Percentiles rank a stretch among this genome's conserved stretches.
Evolutionary conservation across 805 yeast genomes (phyloP).

Genomic region (Blastobotrys parvus): DNA sequence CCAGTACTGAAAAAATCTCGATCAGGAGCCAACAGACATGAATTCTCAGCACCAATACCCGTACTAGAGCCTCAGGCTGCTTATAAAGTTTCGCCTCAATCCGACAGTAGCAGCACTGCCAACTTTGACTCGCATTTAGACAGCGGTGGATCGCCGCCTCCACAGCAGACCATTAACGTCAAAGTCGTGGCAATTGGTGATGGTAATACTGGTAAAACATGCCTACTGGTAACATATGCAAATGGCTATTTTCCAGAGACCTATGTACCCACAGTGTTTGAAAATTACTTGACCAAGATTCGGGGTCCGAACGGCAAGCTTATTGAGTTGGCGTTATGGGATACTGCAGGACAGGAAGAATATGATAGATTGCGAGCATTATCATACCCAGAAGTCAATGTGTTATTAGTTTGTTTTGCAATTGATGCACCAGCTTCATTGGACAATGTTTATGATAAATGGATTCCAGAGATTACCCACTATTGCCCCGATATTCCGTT

Average conservation of each 20-base stretch:
- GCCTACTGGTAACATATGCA: slow-evolving; percentile 56
- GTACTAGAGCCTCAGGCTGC: neutral
- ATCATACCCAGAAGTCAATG: slow-evolving; percentile 70
- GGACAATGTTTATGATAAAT: slow-evolving; percentile 64
- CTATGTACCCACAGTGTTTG: slow-evolving; percentile 79
- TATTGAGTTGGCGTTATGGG: slow-evolving; percentile 76
- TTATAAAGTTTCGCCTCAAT: neutral
- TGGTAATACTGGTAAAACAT: slow-evolving; percentile 88
- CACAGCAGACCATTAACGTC: slow-evolving; percentile 30
- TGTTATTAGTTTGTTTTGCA: slow-evolving; percentile 68
- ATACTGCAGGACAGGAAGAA: slow-evolving; percentile 87
- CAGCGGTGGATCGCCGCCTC: neutral
- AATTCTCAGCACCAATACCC: neutral
- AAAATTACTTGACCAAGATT: slow-evolving; percentile 59
- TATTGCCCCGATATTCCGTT: slow-evolving; percentile 77
- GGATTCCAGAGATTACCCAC: slow-evolving; percentile 83
- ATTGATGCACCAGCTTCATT: slow-evolving; percentile 55
- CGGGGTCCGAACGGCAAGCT: slow-evolving; percentile 39
- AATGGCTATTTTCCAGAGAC: slow-evolving; percentile 61
- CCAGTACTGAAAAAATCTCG: neutral
- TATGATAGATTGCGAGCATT: slow-evolving; percentile 73
- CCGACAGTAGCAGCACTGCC: neutral
- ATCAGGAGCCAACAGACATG: neutral
- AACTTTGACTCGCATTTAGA: neutral
- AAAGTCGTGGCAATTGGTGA: slow-evolving; percentile 83